Percentiles rank a stretch among this genome's conserved stretches.
Evolutionary conservation across 1,139 yeast genomes (phyloP).

Genomic region (Yamadazyma diospyri): DNA sequence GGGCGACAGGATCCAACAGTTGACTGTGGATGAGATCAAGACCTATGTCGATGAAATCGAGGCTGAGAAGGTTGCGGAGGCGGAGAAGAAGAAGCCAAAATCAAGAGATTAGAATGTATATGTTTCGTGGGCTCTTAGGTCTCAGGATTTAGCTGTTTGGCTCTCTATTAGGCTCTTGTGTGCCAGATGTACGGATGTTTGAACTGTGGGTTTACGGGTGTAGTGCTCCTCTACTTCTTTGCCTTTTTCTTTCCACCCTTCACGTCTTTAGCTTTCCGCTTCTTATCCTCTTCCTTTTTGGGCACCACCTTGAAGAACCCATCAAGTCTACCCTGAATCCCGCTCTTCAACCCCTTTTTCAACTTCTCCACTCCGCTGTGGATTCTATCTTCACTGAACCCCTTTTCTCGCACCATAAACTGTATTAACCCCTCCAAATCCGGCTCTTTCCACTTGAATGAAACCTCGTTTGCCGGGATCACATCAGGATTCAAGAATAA

Average conservation of each 20-base stretch:
- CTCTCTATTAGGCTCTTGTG: too few relatives aligned
- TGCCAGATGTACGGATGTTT: too few relatives aligned
- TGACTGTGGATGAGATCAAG: constrained; percentile 72
- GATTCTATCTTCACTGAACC: constrained; percentile 90
- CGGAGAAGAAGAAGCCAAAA: constrained; percentile 75
- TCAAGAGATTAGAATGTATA: constrained; percentile 16
- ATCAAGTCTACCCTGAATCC: constrained; percentile 88
- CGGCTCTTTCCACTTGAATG: constrained; percentile 75
- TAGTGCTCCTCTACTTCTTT: constrained; percentile 12
- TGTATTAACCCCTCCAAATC: constrained; percentile 72
- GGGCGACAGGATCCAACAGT: constrained; percentile 47
- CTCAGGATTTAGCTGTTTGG: too few relatives aligned
- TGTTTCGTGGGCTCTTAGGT: too few relatives aligned
- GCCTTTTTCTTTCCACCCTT: constrained; percentile 18
- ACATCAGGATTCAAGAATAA: constrained; percentile 83
- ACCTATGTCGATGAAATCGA: constrained; percentile 80
- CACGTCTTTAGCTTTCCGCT: constrained; percentile 22
- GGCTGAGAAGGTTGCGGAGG: constrained; percentile 86
- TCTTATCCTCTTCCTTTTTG: constrained; percentile 26
- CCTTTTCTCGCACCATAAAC: constrained; percentile 71
- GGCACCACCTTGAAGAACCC: constrained; percentile 82
- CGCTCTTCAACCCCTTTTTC: constrained; percentile 76
- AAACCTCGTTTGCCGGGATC: constrained; percentile 52
- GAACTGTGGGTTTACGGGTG: too few relatives aligned
- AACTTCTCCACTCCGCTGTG: constrained; percentile 83